These are phyloP conservation scores for Trametes pubescens DNA, from an alignment of 1,284 basidiomycete genomes.

Conservation along the genomic window DNA sequence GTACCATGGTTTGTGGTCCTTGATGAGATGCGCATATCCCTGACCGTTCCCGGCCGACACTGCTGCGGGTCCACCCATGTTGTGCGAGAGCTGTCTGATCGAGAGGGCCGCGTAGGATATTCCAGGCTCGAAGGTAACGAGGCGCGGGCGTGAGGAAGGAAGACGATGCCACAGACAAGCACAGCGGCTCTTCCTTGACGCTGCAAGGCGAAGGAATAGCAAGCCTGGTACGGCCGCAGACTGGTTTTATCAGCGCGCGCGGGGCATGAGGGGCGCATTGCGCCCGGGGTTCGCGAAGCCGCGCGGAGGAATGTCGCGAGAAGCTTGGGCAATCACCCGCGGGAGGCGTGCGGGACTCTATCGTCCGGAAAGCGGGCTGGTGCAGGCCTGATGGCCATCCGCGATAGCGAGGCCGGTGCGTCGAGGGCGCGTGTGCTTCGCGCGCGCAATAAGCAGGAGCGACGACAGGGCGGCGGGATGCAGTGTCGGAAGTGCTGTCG, in stretches of 20 bases:
- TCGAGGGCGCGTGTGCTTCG: neutral
- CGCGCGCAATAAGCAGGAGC: conserved; percentile 19
- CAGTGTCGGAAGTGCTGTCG: conserved; percentile 12
- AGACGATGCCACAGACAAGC: conserved; percentile 16
- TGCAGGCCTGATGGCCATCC: conserved; percentile 5
- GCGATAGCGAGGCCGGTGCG: conserved; percentile 9
- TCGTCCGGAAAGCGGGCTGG: conserved; percentile 9
- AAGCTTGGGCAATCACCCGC: conserved; percentile 29
- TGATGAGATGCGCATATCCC: conserved; percentile 39
- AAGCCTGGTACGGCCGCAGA: conserved; percentile 12
- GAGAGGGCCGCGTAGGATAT: neutral
- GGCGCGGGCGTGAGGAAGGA: conserved; percentile 18
- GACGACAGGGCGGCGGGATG: conserved; percentile 6
- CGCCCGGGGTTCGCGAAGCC: conserved; percentile 30
- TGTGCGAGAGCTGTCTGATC: neutral
- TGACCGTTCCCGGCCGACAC: conserved; percentile 30
- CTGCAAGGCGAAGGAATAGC: conserved; percentile 21
- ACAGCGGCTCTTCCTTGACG: conserved; percentile 12
- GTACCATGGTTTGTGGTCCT: conserved; percentile 42
- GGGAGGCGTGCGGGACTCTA: conserved; percentile 19
- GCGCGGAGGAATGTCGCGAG: conserved; percentile 37
- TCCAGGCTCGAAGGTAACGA: conserved; percentile 10
- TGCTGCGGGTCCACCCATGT: conserved; percentile 42
- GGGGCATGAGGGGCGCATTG: conserved; percentile 22
- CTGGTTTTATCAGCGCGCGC: conserved; percentile 30